phyloP scores from a whole-genome alignment of 345 rosid genomes.

The Lumnitzera littorea region DNA sequence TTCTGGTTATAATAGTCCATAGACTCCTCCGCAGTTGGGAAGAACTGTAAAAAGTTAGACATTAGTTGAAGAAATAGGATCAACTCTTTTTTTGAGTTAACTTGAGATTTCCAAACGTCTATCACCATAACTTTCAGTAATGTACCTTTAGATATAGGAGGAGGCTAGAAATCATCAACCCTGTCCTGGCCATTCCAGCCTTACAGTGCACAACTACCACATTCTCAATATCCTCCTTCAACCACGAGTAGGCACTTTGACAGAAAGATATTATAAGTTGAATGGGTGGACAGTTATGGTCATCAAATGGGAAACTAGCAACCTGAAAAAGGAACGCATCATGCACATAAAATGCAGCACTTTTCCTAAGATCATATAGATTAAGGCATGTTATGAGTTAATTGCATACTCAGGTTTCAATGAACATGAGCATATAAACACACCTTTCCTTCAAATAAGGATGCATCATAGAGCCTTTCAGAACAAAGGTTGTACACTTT shows the following conservation, averaged over 20 bases:
- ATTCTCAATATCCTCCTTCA: conserved; percentile 93
- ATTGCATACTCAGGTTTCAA: background rate
- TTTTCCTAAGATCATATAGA: background rate
- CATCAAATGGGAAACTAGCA: conserved; percentile 92
- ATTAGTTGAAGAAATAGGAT: too few relatives aligned
- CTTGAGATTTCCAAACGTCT: too few relatives aligned
- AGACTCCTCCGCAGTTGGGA: conserved; percentile 83
- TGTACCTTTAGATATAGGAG: conserved; percentile 77
- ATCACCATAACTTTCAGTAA: too few relatives aligned
- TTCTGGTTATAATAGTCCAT: conserved; percentile 86
- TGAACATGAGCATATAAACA: background rate
- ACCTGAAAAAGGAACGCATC: conserved; percentile 36
- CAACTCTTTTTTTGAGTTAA: too few relatives aligned
- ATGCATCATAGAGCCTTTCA: conserved; percentile 89
- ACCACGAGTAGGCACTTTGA: conserved; percentile 89
- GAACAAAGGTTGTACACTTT: conserved; percentile 95
- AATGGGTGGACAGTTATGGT: conserved; percentile 90
- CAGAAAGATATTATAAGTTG: conserved; percentile 84
- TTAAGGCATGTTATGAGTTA: background rate
- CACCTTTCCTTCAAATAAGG: conserved; percentile 87
- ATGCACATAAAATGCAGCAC: conserved; percentile 9
- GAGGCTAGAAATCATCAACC: conserved; percentile 92
- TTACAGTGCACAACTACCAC: conserved; percentile 97
- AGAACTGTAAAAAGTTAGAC: conserved; percentile 42
- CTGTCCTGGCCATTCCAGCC: conserved; percentile 96